Base-by-base conservation (phyloP, 345 rosid genomes). In the Trapa incisa region DNA sequence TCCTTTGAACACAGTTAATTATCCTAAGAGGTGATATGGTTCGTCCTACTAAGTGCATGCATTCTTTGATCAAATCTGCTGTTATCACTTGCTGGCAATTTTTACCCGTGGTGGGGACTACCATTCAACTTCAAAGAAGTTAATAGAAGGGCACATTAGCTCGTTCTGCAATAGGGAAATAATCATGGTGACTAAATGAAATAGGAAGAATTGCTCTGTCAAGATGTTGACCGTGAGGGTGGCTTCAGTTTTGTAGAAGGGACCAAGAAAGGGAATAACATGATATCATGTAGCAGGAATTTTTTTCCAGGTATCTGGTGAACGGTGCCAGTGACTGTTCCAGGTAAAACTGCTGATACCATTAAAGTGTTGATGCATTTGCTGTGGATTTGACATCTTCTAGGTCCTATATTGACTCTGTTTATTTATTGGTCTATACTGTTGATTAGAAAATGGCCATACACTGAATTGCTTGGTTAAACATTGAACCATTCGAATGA, bases 21-120 rank as follows among this genome's bases (percentile, higher is more conserved):
- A 79, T 47, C 47, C 71, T 22, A 76, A 60, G 42, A 78, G 86
- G 74, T 83, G 81, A 87, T 71, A 57, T 52, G 47, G 45, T 52
- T 12, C 16, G 42, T 3, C 17, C 37, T 5, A 4, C 17, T 11
- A 33, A 66, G 35, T 66, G 56, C 56, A 22, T 22, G 29, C 29
- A 66, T 35, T 47, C 41, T n/a, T 66, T 65, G 13, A 10, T 65
- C 37, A 52, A 17, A 52, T 16, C 57, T 17, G 22, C 57, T 15
- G 29, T 17, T 0, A 5, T 17, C 57, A 52, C 29, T 4, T 16
- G 57, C 57, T 3, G 22, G n/a, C 57, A 52, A 1, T 52, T 52
- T 52, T 52, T 52, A 52, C 6, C 57, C 1, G 57, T 5, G 29
- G 7, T 52, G n/a, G 56, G 57, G n/a, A 17, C 22, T 15, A 16